Evolutionary conservation across 257 asterid species (phyloP).

Genomic region (Solanum boliviense): DNA sequence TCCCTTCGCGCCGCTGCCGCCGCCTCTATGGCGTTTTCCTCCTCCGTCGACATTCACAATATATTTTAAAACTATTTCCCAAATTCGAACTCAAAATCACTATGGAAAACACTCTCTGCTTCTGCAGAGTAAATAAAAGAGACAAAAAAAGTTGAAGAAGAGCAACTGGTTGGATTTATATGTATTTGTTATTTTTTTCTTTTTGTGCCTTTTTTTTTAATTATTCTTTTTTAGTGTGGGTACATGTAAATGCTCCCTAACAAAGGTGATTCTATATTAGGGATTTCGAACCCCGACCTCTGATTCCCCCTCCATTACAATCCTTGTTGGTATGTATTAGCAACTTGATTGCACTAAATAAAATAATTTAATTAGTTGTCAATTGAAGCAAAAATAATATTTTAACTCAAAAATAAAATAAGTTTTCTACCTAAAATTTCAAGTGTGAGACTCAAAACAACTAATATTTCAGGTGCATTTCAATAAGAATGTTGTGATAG

Average conservation of each 20-base stretch:
- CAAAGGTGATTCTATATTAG: too few relatives aligned
- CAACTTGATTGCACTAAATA: not conserved
- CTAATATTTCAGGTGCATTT: not conserved
- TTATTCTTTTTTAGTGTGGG: too few relatives aligned
- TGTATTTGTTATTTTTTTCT: not conserved
- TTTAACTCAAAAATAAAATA: too few relatives aligned
- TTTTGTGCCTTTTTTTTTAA: too few relatives aligned
- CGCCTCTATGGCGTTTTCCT: conserved; percentile 56
- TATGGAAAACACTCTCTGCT: not conserved
- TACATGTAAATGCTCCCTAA: too few relatives aligned
- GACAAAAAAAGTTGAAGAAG: not conserved
- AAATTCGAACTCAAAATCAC: not conserved
- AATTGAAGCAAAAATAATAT: too few relatives aligned
- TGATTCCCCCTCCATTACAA: too few relatives aligned
- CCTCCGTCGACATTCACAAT: conserved; percentile 29
- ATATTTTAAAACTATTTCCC: not conserved
- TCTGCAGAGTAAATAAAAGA: not conserved
- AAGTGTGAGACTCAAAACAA: not conserved
- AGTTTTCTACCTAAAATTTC: not conserved
- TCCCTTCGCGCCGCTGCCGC: conserved; percentile 73
- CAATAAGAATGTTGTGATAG: not conserved
- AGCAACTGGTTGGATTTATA: not conserved
- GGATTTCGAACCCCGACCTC: too few relatives aligned
- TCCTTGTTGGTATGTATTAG: too few relatives aligned
- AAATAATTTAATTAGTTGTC: too few relatives aligned